Evolutionary conservation across 1,284 basidiomycete species (phyloP), one percentile per base, ranked within the genome.

Genomic region (Bjerkandera adusta): DNA sequence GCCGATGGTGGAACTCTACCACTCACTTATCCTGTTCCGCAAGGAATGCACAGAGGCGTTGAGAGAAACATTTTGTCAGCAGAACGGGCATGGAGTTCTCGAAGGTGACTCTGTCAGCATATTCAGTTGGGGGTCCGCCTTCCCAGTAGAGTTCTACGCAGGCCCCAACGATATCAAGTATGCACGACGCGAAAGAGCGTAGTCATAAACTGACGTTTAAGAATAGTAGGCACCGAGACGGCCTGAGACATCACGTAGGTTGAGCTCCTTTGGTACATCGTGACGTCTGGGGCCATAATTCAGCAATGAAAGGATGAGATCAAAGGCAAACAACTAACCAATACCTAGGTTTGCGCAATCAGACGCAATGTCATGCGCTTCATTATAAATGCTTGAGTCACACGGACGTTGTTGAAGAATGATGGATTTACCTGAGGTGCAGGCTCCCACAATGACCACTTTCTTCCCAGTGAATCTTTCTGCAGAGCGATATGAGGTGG

Each of bases 191-290:
- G 22, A 21, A 8, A 1, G 13, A 10, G 41, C 43, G 38, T 29
- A 21, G 25, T 11, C 55, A 64, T 16, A n/a, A n/a, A n/a, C n/a
- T n/a, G n/a, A 68, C 67, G 46, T 32, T 63, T 56, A 43, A 74
- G 61, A 49, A 68, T 62, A 6, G 55, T 64, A 12, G 61, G 65
- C 64, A 65, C 66, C 49, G 69, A 76, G 55, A 66, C 68, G 64
- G 65, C 71, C 37, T 68, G 74, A 50, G 59, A 71, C 75, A 86
- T 79, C 53, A 86, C 65, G 57, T 81, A 84, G 7, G 80, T 85
- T 3, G 77, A 71, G 29, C 71, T 71, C 16, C 85, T 71, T 62
- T 88, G 85, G 50, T 77, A 75, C 70, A 85, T 78, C 2, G 81
- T 83, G 4, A 81, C 72, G 40, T 78, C 77, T 48, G 16, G 4